Base-by-base conservation (phyloP, 495 filamentous ascomycete genomes). In the Pseudoneurospora amorphoporcata region DNA sequence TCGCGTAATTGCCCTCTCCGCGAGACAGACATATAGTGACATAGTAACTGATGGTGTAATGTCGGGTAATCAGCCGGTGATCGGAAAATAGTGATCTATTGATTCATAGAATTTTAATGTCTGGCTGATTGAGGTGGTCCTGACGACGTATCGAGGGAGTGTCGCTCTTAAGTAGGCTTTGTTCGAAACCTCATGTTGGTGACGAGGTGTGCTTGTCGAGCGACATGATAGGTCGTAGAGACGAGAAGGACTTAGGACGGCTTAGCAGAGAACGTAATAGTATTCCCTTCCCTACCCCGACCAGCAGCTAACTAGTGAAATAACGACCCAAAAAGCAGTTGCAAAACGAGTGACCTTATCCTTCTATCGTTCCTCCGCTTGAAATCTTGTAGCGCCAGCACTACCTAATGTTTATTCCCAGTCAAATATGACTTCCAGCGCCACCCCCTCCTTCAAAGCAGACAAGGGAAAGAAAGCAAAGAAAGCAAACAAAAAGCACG, bases 101-200 rank as follows among this genome's bases (percentile, higher is more conserved):
- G n/a, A n/a, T n/a, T n/a, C n/a, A n/a, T n/a, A n/a, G n/a, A n/a
- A n/a, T n/a, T n/a, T n/a, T n/a, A n/a, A n/a, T n/a, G 2, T 7
- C 47, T 0, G 1, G 23, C 1, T 32, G 47, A 16, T 8, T 1
- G 23, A 61, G 53, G 14, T 0, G 0, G 2, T 8, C 0, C 6
- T 2, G 6, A 10, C 14, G 14, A 35, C 16, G 0, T 35, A 0
- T 0, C 1, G 12, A 61, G 29, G 12, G 53, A 61, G 53, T 61
- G 53, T 61, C 53, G 2, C 53, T 35, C 29, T 2, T 2, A 8
- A 3, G 53, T 8, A 8, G 2, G 14, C 1, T 17, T 17, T 35
- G 12, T 17, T 35, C 3, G 29, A 17, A 16, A 35, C 29, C 5
- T 8, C 23, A 53, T 16, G 53, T 61, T 61, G 53, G 53, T 35